Evolutionary conservation across 352 stramenopile genomes (phyloP), one percentile per base, ranked within the genome.

Genomic region (Phytophthora nicotianae): DNA sequence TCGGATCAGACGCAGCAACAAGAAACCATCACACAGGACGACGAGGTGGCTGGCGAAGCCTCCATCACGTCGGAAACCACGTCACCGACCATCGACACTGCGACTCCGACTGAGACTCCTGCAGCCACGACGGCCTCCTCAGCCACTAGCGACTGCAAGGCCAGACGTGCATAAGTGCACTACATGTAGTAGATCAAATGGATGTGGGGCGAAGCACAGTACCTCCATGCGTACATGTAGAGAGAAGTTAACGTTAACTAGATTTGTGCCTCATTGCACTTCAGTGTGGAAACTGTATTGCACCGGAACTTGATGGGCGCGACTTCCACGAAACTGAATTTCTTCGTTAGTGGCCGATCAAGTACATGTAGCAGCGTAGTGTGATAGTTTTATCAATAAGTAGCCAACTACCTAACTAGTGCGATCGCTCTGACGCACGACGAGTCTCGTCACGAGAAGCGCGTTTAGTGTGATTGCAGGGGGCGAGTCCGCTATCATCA

Each of bases 101-200:
- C 56, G 42, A 54, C 50, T 5, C 49, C 50, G 1, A 55, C 27
- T 9, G 32, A 40, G 29, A 27, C 62, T n/a, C 46, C 55, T 17
- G 10, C 32, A 38, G 32, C 32, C 8, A 38, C 13, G 20, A 38
- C 51, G 1, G 41, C 52, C 3, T 13, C 56, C 1, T 27, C 65
- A 16, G 62, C 62, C 42, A 60, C 64, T 43, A 58, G 48, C 29
- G 57, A 58, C 27, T 82, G 73, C 60, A 65, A 70, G 52, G 68
- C 57, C 11, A 23, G 43, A 24, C 67, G 24, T 27, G 50, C 21
- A 27, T 72, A 62, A 60, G 27, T 26, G 17, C 42, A 17, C 37
- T n/a, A n/a, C n/a, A n/a, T n/a, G n/a, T n/a, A n/a, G 41, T 43
- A 54, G 21, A 20, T 4, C 5, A 19, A 46, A 45, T 35, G 9